Base-by-base conservation (phyloP, 768 basidiomycete genomes). In the Gloeophyllum trabeum region DNA sequence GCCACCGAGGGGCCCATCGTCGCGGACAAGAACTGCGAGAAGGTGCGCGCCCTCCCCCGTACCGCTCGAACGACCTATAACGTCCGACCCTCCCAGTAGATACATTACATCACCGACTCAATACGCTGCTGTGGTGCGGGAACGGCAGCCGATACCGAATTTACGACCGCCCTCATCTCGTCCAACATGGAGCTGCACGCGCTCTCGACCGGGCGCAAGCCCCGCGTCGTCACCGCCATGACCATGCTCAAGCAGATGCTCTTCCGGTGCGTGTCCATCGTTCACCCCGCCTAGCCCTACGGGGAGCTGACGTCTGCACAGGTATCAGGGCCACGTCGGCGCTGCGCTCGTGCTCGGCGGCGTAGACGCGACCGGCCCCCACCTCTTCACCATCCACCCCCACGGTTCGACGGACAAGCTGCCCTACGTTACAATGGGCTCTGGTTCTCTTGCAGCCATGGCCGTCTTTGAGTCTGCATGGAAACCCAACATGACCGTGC, bases 11-110 rank as follows among this genome's bases (percentile, higher is more conserved):
- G 94, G 1, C 75, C 76, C 19, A 97, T 98, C 49, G 89, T 99
- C 21, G 90, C 90, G 0, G 94, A 98, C 69, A 98, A 99, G 76
- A 99, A 99, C 65, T 99, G 96, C 63, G 96, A 98, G 69, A 99
- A 99, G 84, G 94, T 93, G 43, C 37, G 65, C 50, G 5, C 24
- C 14, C 32, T 19, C 37, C 13, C 38, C 44, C 25, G 34, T 37
- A 24, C 22, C 21, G 16, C 18, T 20, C 41, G 36, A 28, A 24
- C 41, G 30, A 30, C 30, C 19, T n/a, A n/a, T n/a, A n/a, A n/a
- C n/a, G 32, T 43, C 49, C 20, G 7, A 37, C 36, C 10, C 20
- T 21, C 36, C 12, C 28, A 32, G 10, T 21, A 98, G 94, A 99
- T 99, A 54, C 96, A 99, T 62, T 98, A 82, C 63, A 86, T 99